phyloP scores from a whole-genome alignment of 2,329 filamentous ascomycete species.

The Fusarium sp. region DNA sequence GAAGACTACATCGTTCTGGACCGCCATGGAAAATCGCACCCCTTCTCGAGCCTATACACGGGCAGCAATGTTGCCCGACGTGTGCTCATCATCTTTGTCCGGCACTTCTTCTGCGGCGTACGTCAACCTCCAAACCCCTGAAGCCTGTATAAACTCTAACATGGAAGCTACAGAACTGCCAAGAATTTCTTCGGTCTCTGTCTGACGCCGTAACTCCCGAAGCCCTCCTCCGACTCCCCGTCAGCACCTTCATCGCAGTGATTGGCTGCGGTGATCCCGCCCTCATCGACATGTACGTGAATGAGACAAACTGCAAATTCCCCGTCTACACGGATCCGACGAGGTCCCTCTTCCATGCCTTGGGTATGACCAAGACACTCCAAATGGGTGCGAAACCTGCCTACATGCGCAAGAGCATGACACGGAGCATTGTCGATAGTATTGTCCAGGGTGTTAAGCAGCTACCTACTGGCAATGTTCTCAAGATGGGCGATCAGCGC shows the following conservation, averaged over 20 bases:
- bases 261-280: constrained; percentile 78
- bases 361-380: constrained; percentile 77
- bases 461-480: constrained; percentile 66
- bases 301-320: constrained; percentile 73
- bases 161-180: constrained; percentile 70
- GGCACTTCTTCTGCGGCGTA: constrained; percentile 86
- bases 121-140: constrained; percentile 48
- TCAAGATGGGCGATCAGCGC: constrained; percentile 73
- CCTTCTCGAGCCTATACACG: constrained; percentile 73
- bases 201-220: constrained; percentile 67
- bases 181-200: constrained; percentile 77
- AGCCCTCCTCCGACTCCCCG: constrained; percentile 61
- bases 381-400: constrained; percentile 69
- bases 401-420: constrained; percentile 71
- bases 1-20: constrained; percentile 71
- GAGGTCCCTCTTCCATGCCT: constrained; percentile 71
- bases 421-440: constrained; percentile 62
- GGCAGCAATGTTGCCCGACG: constrained; percentile 65
- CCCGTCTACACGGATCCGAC: constrained; percentile 84
- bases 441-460: constrained; percentile 71
- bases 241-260: constrained; percentile 73
- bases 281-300: constrained; percentile 75
- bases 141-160: constrained; percentile 27
- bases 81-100: constrained; percentile 78
- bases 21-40: constrained; percentile 66